Percentiles rank a stretch among this genome's conserved stretches.
Conservation (phyloP, 805 yeast genomes). For the Starmerella cellae region DNA sequence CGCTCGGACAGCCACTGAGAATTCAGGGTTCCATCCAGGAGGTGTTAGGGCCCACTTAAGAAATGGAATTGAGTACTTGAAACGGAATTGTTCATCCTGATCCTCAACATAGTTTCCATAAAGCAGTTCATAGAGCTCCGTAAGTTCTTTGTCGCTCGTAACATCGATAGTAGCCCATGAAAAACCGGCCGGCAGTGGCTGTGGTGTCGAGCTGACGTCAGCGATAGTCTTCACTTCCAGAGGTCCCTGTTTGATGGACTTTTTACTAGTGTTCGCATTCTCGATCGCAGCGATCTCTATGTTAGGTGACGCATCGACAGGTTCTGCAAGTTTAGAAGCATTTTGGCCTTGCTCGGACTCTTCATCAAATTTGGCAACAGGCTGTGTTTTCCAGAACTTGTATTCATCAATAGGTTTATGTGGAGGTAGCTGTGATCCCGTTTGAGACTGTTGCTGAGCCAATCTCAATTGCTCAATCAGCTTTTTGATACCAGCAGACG, state of each 20-base stretch:
- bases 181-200: slow-evolving; percentile 60
- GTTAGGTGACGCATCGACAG: background rate
- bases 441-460: background rate
- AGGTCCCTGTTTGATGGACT: slow-evolving; percentile 35
- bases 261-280: slow-evolving; percentile 29
- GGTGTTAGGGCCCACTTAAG: slow-evolving; percentile 87
- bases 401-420: slow-evolving; percentile 62
- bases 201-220: slow-evolving; percentile 59
- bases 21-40: slow-evolving; percentile 81
- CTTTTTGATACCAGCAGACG: slow-evolving; percentile 4
- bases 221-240: slow-evolving; percentile 42
- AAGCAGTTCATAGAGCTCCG: slow-evolving; percentile 65
- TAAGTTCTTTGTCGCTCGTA: slow-evolving; percentile 40
- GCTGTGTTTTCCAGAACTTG: slow-evolving; percentile 97
- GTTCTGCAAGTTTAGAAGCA: background rate
- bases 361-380: slow-evolving; percentile 71
- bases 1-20: slow-evolving; percentile 92
- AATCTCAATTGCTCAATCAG: slow-evolving; percentile 11
- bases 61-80: slow-evolving; percentile 72
- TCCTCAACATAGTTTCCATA: slow-evolving; percentile 93
- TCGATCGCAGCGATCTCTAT: slow-evolving; percentile 17
- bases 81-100: slow-evolving; percentile 79
- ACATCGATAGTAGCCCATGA: slow-evolving; percentile 81
- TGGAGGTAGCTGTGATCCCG: background rate
- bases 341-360: slow-evolving; percentile 27